Evolutionary conservation across 257 asterid genomes (phyloP).

Genomic region (Solanum raphanifolium): DNA sequence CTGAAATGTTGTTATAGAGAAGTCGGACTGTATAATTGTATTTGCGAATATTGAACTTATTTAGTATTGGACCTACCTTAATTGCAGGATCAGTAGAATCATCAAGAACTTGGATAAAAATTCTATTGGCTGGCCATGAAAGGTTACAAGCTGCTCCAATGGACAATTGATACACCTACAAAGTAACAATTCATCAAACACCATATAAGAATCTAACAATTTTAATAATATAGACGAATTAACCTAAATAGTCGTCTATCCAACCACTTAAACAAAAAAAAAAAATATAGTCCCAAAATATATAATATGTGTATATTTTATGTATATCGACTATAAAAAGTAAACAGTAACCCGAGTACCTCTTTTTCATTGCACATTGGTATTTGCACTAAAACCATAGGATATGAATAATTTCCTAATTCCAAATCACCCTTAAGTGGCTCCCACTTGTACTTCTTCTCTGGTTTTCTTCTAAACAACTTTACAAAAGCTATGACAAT

Average conservation of each 20-base stretch:
- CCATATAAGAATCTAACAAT: neutral
- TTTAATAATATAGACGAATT: neutral
- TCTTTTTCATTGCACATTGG: slow-evolving; percentile 21
- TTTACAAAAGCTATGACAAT: slow-evolving; percentile 30
- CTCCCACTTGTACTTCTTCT: slow-evolving; percentile 10
- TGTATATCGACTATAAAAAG: neutral
- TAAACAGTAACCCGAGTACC: neutral
- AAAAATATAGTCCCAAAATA: neutral
- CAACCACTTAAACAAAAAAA: neutral
- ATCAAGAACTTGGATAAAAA: slow-evolving; percentile 31
- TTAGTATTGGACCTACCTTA: slow-evolving; percentile 22
- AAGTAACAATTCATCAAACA: neutral
- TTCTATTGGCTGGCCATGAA: slow-evolving; percentile 27
- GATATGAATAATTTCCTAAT: slow-evolving; percentile 4
- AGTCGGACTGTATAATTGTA: neutral
- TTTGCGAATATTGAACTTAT: neutral
- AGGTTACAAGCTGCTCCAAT: slow-evolving; percentile 31
- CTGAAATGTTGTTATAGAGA: neutral
- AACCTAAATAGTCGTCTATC: neutral
- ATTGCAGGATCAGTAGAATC: slow-evolving; percentile 22
- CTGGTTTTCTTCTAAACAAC: slow-evolving; percentile 8
- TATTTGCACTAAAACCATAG: slow-evolving; percentile 17
- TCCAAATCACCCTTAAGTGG: slow-evolving; percentile 12
- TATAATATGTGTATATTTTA: neutral
- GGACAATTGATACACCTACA: slow-evolving; percentile 28